A percentile compares a stretch with the other conserved stretches of the same genome.
These are phyloP conservation scores for Torrubiellomyces zombiae DNA, from an alignment of 2,329 filamentous ascomycete genomes.

Conservation along the genomic window DNA sequence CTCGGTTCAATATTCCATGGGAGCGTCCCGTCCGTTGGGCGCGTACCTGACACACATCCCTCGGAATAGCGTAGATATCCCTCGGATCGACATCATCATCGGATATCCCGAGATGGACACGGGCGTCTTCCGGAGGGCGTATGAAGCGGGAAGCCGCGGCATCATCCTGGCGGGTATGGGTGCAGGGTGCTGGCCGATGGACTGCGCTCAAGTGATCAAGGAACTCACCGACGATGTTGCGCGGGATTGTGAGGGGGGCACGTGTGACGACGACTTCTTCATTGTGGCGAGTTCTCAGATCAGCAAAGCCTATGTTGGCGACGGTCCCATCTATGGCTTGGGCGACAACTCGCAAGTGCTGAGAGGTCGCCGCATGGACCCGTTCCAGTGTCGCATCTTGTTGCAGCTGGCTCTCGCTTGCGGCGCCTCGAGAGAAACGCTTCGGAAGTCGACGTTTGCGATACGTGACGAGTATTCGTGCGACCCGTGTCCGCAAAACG, in stretches of 20 bases:
- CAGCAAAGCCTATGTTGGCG: slow-evolving; percentile 34
- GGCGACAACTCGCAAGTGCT: no score
- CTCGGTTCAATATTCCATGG: slow-evolving; percentile 43
- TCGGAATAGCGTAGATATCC: no score
- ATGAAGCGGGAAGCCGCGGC: no score
- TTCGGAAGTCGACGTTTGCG: no score
- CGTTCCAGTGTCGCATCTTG: slow-evolving; percentile 36
- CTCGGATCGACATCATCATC: slow-evolving; percentile 39
- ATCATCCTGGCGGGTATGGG: slow-evolving; percentile 39
- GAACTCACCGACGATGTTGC: no score
- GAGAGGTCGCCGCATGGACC: slow-evolving; percentile 36
- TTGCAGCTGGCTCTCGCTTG: slow-evolving; percentile 25
- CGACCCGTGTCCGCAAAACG: no score
- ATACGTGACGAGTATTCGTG: no score
- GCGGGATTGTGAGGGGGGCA: no score
- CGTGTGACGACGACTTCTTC: slow-evolving; percentile 21
- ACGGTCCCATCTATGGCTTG: slow-evolving; percentile 14
- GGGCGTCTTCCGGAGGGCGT: slow-evolving; percentile 26
- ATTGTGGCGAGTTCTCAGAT: slow-evolving; percentile 34
- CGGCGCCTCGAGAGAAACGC: no score
- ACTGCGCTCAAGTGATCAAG: slow-evolving; percentile 22
- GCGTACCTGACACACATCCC: no score
- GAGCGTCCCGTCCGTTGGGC: no score
- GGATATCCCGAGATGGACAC: slow-evolving; percentile 35
- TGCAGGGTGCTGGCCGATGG: slow-evolving; percentile 29